These are phyloP conservation scores for Raffaelea ambrosiae DNA, from an alignment of 2,329 filamentous ascomycete genomes.

Conservation along the genomic window DNA sequence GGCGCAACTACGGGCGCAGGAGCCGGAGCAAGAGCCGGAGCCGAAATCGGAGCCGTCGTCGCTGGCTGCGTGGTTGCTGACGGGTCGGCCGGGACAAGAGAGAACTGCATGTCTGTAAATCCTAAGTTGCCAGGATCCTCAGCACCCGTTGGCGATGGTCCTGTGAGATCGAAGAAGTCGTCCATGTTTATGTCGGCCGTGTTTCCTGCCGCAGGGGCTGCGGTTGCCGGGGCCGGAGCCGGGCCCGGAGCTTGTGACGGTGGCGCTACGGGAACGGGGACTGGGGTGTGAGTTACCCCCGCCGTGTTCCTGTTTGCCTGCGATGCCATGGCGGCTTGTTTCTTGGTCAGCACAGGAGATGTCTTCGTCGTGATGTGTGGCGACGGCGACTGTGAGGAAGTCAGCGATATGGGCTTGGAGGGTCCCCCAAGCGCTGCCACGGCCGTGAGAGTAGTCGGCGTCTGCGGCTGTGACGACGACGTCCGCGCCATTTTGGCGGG, in stretches of 20 bases:
- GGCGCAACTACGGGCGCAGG: neutral
- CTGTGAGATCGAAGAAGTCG: slow-evolving; percentile 9
- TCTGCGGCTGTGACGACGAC: slow-evolving; percentile 12
- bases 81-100: slow-evolving; percentile 32
- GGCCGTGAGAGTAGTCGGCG: neutral
- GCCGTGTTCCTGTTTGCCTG: neutral
- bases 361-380: slow-evolving; percentile 9
- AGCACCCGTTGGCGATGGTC: slow-evolving; percentile 6
- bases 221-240: slow-evolving; percentile 2
- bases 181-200: slow-evolving; percentile 7
- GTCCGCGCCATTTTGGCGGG: slow-evolving; percentile 10
- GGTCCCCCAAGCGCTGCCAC: slow-evolving; percentile 9
- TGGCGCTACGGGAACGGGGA: slow-evolving; percentile 15
- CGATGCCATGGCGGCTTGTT: neutral
- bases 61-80: neutral
- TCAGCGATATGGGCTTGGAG: slow-evolving; percentile 6
- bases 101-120: slow-evolving; percentile 51
- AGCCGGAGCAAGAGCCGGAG: too few relatives aligned
- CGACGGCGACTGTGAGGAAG: slow-evolving; percentile 8
- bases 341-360: slow-evolving; percentile 15
- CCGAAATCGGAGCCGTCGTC: neutral
- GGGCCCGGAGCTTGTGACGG: slow-evolving; percentile 17
- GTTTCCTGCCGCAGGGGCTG: too few relatives aligned
- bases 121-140: slow-evolving; percentile 30
- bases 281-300: slow-evolving; percentile 6